These are phyloP conservation scores for Rubroshorea leprosula DNA, from an alignment of 345 rosid species.

Conservation along the genomic window DNA sequence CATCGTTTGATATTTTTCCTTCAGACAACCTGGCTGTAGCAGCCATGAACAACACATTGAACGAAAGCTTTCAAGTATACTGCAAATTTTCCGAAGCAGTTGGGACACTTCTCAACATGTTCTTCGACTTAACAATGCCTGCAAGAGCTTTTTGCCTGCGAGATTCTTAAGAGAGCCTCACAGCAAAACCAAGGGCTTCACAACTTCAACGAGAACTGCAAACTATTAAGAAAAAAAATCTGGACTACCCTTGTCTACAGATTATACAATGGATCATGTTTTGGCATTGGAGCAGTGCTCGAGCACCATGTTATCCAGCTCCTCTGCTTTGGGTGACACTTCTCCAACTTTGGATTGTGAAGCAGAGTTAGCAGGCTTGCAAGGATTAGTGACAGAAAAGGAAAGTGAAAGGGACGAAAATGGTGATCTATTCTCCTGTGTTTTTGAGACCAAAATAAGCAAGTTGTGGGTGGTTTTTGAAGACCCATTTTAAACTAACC, in stretches of 20 bases:
- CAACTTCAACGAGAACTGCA: slow-evolving; percentile 51
- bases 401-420: slow-evolving; percentile 18
- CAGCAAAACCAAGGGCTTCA: slow-evolving; percentile 46
- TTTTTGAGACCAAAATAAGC: slow-evolving; percentile 69
- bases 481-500: too few species aligned
- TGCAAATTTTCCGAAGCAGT: slow-evolving; percentile 43
- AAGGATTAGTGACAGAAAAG: slow-evolving; percentile 2
- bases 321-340: slow-evolving; percentile 8
- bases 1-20: slow-evolving; percentile 25
- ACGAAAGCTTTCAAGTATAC: slow-evolving; percentile 85
- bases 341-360: slow-evolving; percentile 12
- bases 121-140: slow-evolving; percentile 57
- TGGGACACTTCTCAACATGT: slow-evolving; percentile 40
- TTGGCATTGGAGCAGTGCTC: slow-evolving; percentile 52
- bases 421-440: slow-evolving; percentile 35
- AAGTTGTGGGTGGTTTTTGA: slow-evolving; percentile 78
- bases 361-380: not conserved
- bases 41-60: slow-evolving; percentile 59
- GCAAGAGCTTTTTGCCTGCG: slow-evolving; percentile 62
- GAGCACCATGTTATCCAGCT: slow-evolving; percentile 6
- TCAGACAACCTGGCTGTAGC: slow-evolving; percentile 46
- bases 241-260: slow-evolving; percentile 66
- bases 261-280: slow-evolving; percentile 51
- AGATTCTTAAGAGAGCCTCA: slow-evolving; percentile 58
- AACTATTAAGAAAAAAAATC: slow-evolving; percentile 39